Conservation (phyloP, 192 early-diverging fungal species). For the Mortierella alpina region DNA sequence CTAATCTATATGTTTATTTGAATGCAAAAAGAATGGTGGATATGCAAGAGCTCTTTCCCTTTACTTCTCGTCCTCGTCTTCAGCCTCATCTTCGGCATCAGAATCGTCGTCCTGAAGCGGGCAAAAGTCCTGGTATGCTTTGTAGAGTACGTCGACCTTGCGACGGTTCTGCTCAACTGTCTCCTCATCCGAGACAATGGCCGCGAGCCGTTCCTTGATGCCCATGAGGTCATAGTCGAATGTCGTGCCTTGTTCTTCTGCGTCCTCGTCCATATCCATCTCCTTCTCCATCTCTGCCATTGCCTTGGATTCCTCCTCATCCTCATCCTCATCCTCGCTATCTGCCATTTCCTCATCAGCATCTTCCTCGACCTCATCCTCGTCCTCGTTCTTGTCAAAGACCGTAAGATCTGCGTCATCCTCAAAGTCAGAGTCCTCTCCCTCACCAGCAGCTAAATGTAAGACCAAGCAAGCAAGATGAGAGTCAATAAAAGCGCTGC, state of each 20-base stretch:
- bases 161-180: conserved; percentile 48
- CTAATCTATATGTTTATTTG: neutral
- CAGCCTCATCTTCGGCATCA: conserved; percentile 28
- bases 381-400: conserved; percentile 31
- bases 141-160: conserved; percentile 33
- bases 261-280: conserved; percentile 28
- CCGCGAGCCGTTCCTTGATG: conserved; percentile 33
- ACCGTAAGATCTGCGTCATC: conserved; percentile 37
- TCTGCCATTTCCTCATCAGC: conserved; percentile 54
- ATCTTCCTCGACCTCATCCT: conserved; percentile 42
- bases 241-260: conserved; percentile 30
- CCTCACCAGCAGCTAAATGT: conserved; percentile 42
- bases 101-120: conserved; percentile 36
- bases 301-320: conserved; percentile 25
- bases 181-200: conserved; percentile 15
- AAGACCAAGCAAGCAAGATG: neutral
- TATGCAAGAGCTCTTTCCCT: conserved; percentile 4
- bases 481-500: neutral
- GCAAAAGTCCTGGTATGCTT: conserved; percentile 49
- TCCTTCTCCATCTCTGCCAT: conserved; percentile 35
- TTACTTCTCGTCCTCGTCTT: conserved; percentile 8
- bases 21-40: conserved; percentile 12
- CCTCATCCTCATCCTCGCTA: conserved; percentile 29
- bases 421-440: conserved; percentile 46
- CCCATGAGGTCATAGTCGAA: conserved; percentile 53